phyloP scores from a whole-genome alignment of 202 grass and related monocot species.

The Dendrocalamus latiflorus region DNA sequence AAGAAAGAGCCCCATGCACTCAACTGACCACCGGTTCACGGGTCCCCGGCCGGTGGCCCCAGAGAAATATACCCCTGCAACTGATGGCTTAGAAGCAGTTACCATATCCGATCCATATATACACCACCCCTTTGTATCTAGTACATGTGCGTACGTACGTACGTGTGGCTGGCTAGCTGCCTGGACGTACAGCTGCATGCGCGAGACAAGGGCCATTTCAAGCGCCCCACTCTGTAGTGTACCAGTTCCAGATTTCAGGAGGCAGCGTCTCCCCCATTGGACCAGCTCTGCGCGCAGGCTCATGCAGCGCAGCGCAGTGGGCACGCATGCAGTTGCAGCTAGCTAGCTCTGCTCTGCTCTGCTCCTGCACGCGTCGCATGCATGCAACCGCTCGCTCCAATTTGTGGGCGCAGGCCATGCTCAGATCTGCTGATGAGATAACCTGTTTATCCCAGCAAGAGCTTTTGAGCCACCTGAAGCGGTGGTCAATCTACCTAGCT shows the following conservation, averaged over 20 bases:
- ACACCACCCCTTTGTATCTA: not conserved
- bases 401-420: no score
- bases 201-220: not conserved
- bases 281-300: not conserved
- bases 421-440: no score
- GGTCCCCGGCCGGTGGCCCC: not conserved
- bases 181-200: not conserved
- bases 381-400: no score
- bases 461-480: no score
- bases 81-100: not conserved
- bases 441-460: no score
- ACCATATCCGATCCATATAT: not conserved
- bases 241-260: slow-evolving; percentile 14
- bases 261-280: not conserved
- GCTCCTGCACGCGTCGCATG: no score
- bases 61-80: not conserved
- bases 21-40: not conserved
- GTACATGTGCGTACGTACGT: not conserved
- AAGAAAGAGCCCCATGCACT: not conserved
- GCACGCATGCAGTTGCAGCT: no score
- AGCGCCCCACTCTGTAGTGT: not conserved
- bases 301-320: not conserved
- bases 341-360: no score
- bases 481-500: no score
- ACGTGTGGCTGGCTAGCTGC: not conserved